Evolutionary conservation across 1,284 basidiomycete species (phyloP), one percentile per base, ranked within the genome.

Genomic region (Tremellales sp.): DNA sequence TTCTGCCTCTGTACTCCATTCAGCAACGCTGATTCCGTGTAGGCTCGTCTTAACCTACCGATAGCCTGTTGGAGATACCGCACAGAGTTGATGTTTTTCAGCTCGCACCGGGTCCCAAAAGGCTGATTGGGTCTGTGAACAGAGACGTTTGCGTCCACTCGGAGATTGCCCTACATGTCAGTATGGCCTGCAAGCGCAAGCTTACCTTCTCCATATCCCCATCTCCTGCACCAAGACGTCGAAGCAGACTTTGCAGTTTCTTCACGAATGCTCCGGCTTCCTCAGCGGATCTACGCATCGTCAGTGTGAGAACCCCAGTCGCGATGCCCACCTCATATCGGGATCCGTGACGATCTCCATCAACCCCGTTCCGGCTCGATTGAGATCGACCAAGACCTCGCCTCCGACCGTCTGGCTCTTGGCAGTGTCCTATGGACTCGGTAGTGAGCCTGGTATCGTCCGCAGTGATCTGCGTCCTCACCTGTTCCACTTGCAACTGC

Each of bases 261-360:
- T 84, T 79, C 1, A 97, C 86, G 70, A 97, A 99, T 4, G 84
- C 81, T 1, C 82, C 88, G 4, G 92, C 94, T 69, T 98, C 88
- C 70, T 94, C 90, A 3, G 94, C 84, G 1, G 86, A 86, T 28
- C 86, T 89, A 47, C 16, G 29, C 28, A 27, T 24, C 14, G 28
- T 10, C 7, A 36, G 35, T 47, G 8, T 37, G n/a, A 33, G 19
- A 21, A 10, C 9, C 21, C 35, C 8, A 5, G 21, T 10, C 18
- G 26, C 6, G 8, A 21, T 22, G 63, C 76, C 40, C 32, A 87
- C 85, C 85, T 76, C 76, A 98, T 82, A 68, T 97, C 91, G 1
- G 95, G 91, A 49, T 87, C 83, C 1, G 92, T 94, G 10, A 99
- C 92, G 54, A 98, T 95, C 72, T 98, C 94, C 81, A 98, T 86